Conservation (phyloP, 129 eudicot species). For the Centrapalus pauciflorus region DNA sequence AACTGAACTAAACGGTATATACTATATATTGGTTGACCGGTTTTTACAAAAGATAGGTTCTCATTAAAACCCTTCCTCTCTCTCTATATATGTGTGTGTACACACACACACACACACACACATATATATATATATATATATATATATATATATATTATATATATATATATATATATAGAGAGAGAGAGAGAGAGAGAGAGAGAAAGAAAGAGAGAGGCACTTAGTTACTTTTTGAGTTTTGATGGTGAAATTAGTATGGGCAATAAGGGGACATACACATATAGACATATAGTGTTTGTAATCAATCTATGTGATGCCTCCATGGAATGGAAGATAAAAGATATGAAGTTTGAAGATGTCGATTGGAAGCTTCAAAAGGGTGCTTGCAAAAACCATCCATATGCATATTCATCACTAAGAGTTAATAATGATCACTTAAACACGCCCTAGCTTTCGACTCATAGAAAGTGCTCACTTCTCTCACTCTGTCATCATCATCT, state of each 20-base stretch:
- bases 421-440: too few relatives aligned
- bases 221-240: too few relatives aligned
- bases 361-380: slow-evolving; percentile 18
- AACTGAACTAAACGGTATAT: too few relatives aligned
- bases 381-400: background rate
- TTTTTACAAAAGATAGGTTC: too few relatives aligned
- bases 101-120: background rate
- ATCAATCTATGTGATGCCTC: background rate
- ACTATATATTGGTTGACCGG: too few relatives aligned
- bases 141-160: background rate
- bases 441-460: too few relatives aligned
- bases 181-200: too few relatives aligned
- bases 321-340: too few relatives aligned
- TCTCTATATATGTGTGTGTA: background rate
- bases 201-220: too few relatives aligned
- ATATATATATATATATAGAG: background rate
- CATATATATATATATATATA: background rate
- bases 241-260: background rate
- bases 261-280: background rate
- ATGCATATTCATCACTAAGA: background rate
- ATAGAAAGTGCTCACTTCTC: slow-evolving; percentile 17
- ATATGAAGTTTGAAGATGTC: slow-evolving; percentile 9
- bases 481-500: slow-evolving; percentile 16
- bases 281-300: background rate
- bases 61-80: too few relatives aligned